Base-by-base conservation (phyloP, 495 filamentous ascomycete species). In the Penicillium salamii region DNA sequence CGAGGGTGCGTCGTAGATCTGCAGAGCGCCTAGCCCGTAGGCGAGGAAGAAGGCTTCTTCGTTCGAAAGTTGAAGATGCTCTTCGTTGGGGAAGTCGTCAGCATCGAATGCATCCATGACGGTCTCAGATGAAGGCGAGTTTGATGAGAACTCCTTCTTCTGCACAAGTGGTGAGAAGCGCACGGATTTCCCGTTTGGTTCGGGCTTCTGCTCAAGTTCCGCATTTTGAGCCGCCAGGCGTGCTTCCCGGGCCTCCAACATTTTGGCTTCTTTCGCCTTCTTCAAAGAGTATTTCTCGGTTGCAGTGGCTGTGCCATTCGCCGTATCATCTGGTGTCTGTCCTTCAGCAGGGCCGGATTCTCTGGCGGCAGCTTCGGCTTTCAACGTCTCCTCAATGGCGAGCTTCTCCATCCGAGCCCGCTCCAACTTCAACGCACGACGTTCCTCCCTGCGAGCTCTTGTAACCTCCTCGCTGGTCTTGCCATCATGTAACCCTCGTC, bases 11-110 rank as follows among this genome's bases (percentile, higher is more conserved):
- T 87, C 80, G 29, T 76, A 67, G 39, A 98, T 76, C 14, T 74
- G 66, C 19, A 99, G 76, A n/a, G 79, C 79, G 7, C 93, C 92
- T 2, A 99, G 76, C 2, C 76, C 84, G 62, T 91, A 99, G 11
- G 75, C 72, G 4, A 99, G 78, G 69, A 96, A 99, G 70, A 97
- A 95, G 3, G 90, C 83, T 71, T 99, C 93, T 62, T 96, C 92
- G 2, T 84, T 79, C 7, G 85, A 88, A 15, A 97, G 74, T 61
- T 99, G 93, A 24, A 96, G 84, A 59, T 96, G 91, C 53, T 99
- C 93, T 69, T 91, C 82, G 61, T 97, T 84, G 38, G 77, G 55
- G 33, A 95, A 71, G 0, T 63, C 64, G 20, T 60, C 53, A 12
- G 49, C 12, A 35, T 61, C 63, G 40, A 23, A 67, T 59, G 50